These are phyloP conservation scores for Tylopilus vinaceipallidus DNA, from an alignment of 768 basidiomycete species.

Conservation along the genomic window DNA sequence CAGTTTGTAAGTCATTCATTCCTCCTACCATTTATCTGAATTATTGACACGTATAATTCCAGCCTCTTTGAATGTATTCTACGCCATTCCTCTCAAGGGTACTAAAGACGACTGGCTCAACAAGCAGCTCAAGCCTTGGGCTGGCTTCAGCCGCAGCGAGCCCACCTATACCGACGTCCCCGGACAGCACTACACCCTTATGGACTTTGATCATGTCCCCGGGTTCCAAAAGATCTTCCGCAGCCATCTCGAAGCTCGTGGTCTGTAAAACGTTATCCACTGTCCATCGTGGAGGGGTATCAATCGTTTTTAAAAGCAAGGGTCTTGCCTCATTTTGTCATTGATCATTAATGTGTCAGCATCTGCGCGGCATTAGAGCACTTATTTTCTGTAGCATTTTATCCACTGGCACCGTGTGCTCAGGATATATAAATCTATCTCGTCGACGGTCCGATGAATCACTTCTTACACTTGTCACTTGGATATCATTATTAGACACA, in stretches of 20 bases:
- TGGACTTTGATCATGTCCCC: slow-evolving; percentile 32
- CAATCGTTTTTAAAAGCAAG: neutral
- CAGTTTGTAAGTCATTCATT: slow-evolving; percentile 17
- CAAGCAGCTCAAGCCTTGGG: slow-evolving; percentile 29
- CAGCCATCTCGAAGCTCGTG: slow-evolving; percentile 24
- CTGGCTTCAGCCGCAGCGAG: slow-evolving; percentile 22
- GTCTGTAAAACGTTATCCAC: slow-evolving; percentile 10
- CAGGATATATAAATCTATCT: neutral
- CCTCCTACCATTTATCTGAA: slow-evolving; percentile 8
- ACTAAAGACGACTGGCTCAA: slow-evolving; percentile 31
- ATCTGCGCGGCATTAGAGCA: too few species aligned
- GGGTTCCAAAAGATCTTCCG: slow-evolving; percentile 32
- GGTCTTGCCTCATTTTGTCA: neutral
- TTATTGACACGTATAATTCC: slow-evolving; percentile 4
- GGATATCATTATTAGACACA: neutral
- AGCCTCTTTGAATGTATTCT: slow-evolving; percentile 26
- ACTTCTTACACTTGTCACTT: neutral
- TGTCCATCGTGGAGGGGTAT: neutral
- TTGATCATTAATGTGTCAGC: neutral
- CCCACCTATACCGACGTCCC: slow-evolving; percentile 26
- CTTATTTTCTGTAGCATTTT: too few species aligned
- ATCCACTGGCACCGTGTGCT: too few species aligned
- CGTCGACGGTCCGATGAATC: neutral
- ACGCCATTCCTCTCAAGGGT: slow-evolving; percentile 28
- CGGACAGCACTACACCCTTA: slow-evolving; percentile 30